These are phyloP conservation scores for Wickerhamomyces xylosicus DNA, from an alignment of 805 yeast species.

Conservation along the genomic window DNA sequence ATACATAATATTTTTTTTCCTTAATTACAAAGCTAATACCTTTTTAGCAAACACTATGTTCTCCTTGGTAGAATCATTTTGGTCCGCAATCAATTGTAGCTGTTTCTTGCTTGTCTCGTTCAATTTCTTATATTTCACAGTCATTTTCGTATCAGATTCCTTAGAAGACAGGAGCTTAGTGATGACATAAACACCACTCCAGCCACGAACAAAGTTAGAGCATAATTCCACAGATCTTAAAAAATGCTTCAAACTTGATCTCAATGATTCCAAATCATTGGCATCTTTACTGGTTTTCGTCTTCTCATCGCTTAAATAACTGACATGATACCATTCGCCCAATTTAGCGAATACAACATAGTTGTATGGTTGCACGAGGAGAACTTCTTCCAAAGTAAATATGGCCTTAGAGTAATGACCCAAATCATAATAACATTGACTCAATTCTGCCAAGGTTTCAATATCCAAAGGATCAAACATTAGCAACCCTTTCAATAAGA, in stretches of 20 bases:
- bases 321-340: slow-evolving; percentile 37
- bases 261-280: slow-evolving; percentile 4
- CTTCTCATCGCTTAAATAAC: slow-evolving; percentile 5
- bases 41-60: slow-evolving; percentile 12
- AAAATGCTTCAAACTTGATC: slow-evolving; percentile 32
- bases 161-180: slow-evolving; percentile 18
- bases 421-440: slow-evolving; percentile 43
- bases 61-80: slow-evolving; percentile 7
- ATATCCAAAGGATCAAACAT: slow-evolving; percentile 66
- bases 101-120: slow-evolving; percentile 6
- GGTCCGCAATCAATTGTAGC: slow-evolving; percentile 9
- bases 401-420: slow-evolving; percentile 64
- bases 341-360: slow-evolving; percentile 54
- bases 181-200: slow-evolving; percentile 54
- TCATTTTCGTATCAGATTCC: slow-evolving; percentile 4
- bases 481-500: slow-evolving; percentile 41
- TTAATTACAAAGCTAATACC: slow-evolving; percentile 2
- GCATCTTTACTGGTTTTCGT: neutral
- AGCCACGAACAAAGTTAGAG: slow-evolving; percentile 56
- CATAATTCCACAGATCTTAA: slow-evolving; percentile 71
- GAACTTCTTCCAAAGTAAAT: slow-evolving; percentile 58
- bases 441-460: slow-evolving; percentile 71
- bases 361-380: slow-evolving; percentile 59
- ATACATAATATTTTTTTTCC: slow-evolving; percentile 4
- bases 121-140: slow-evolving; percentile 4